Conservation (phyloP, 768 basidiomycete genomes). For the Serendipita vermifera region DNA sequence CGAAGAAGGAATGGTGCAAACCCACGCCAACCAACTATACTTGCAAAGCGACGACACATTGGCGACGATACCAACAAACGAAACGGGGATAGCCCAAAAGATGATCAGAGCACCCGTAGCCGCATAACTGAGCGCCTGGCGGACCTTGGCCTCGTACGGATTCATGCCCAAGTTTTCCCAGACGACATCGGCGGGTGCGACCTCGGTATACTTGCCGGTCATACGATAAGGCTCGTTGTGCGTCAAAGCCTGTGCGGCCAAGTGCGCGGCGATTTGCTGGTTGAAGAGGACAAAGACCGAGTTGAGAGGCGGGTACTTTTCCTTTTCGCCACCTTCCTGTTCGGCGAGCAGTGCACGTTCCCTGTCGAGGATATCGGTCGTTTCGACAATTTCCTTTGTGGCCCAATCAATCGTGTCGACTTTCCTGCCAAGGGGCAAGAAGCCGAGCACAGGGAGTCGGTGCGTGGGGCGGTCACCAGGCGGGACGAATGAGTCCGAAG, state of each 20-base stretch:
- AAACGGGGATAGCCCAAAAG: conserved; percentile 78
- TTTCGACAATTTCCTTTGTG: conserved; percentile 51
- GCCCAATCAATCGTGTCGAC: conserved; percentile 93
- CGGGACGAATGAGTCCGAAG: conserved; percentile 43
- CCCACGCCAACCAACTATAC: conserved; percentile 67
- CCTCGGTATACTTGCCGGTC: conserved; percentile 62
- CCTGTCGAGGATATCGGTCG: conserved; percentile 40
- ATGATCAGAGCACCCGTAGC: conserved; percentile 70
- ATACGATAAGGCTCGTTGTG: conserved; percentile 80
- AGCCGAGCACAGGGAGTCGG: conserved; percentile 40
- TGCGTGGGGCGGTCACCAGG: conserved; percentile 63
- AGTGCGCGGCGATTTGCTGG: conserved; percentile 82
- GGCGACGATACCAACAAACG: conserved; percentile 75
- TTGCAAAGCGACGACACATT: conserved; percentile 62
- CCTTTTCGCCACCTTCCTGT: conserved; percentile 24
- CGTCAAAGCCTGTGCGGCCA: conserved; percentile 59
- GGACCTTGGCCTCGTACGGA: conserved; percentile 69
- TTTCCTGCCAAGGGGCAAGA: conserved; percentile 59
- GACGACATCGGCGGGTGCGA: conserved; percentile 78
- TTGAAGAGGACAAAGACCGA: conserved; percentile 87
- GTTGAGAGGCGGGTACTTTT: conserved; percentile 44
- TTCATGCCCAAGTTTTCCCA: conserved; percentile 86
- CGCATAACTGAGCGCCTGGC: conserved; percentile 54
- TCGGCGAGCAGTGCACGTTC: conserved; percentile 29
- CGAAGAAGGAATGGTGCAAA: conserved; percentile 51